Conservation (phyloP, 208 protist genomes). For the Acanthamoeba culbertsoni region DNA sequence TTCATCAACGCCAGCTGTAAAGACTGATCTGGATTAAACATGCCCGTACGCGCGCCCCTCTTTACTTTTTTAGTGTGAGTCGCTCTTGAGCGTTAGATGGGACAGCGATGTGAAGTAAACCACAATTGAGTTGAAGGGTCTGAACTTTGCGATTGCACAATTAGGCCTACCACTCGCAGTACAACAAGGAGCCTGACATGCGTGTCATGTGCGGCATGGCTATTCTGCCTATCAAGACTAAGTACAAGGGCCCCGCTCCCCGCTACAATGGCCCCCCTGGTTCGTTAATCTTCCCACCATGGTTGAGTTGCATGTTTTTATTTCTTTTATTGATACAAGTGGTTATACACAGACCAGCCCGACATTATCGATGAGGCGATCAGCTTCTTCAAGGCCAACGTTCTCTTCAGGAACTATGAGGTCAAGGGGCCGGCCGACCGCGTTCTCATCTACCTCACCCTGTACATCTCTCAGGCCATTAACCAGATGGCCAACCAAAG, state of each 20-base stretch:
- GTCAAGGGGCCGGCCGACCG: slow-evolving; percentile 88
- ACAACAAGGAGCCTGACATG: slow-evolving; percentile 61
- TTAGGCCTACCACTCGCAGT: slow-evolving; percentile 80
- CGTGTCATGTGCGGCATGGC: slow-evolving; percentile 70
- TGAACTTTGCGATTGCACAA: too few relatives aligned
- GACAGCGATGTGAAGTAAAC: too few relatives aligned
- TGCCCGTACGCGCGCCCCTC: too few relatives aligned
- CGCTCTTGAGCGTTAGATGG: too few relatives aligned
- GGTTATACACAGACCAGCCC: slow-evolving; percentile 10
- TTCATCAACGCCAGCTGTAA: too few relatives aligned
- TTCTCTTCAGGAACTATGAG: slow-evolving; percentile 90
- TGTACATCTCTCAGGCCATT: slow-evolving; percentile 90
- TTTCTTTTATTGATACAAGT: not conserved
- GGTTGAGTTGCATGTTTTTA: not conserved
- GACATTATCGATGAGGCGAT: slow-evolving; percentile 92
- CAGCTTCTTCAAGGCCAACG: slow-evolving; percentile 90
- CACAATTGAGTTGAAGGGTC: too few relatives aligned
- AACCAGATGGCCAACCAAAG: slow-evolving; percentile 67
- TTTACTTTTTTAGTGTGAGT: too few relatives aligned
- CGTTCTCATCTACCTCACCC: slow-evolving; percentile 89
- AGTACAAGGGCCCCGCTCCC: slow-evolving; percentile 77
- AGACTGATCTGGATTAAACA: too few relatives aligned
- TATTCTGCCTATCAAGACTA: slow-evolving; percentile 80
- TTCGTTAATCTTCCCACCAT: not conserved
- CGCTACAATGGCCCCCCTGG: slow-evolving; percentile 42